Evolutionary conservation across 1,284 basidiomycete species (phyloP).

Genomic region (Papiliotrema flavescens): DNA sequence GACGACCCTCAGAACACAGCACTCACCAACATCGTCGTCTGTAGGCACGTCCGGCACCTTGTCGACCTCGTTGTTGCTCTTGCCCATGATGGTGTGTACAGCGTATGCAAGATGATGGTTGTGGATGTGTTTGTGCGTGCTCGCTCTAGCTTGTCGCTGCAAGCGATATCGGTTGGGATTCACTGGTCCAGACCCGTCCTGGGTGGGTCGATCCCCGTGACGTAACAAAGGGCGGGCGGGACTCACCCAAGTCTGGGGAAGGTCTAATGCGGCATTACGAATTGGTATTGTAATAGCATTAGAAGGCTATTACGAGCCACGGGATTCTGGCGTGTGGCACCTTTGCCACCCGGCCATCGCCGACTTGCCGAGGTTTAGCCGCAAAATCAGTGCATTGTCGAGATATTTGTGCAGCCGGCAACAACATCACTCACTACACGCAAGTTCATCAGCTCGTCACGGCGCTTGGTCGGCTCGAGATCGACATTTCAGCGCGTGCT

Average conservation of each 20-base stretch:
- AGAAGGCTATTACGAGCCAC: too few species aligned
- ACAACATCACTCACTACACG: neutral
- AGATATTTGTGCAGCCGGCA: neutral
- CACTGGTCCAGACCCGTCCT: neutral
- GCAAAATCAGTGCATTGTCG: neutral
- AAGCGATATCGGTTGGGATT: neutral
- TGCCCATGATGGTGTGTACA: conserved; percentile 10
- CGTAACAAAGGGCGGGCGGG: too few species aligned
- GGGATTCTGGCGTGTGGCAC: neutral
- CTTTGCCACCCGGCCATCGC: neutral
- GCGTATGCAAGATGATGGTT: conserved; percentile 3
- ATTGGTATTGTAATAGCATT: too few species aligned
- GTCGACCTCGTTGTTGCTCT: conserved; percentile 8
- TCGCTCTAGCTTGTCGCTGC: too few species aligned
- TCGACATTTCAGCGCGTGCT: too few species aligned
- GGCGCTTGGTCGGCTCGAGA: neutral
- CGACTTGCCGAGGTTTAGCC: neutral
- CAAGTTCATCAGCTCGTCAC: neutral
- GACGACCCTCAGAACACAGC: neutral
- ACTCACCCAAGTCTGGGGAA: too few species aligned
- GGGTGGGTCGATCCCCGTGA: neutral
- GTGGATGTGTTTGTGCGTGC: neutral
- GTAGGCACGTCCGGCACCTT: conserved; percentile 24
- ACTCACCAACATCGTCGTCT: conserved; percentile 38
- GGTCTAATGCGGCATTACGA: too few species aligned